Percentiles rank a stretch among this genome's conserved stretches.
Conservation (phyloP, 257 asterid genomes). For the Nicotiana noctiflora region DNA sequence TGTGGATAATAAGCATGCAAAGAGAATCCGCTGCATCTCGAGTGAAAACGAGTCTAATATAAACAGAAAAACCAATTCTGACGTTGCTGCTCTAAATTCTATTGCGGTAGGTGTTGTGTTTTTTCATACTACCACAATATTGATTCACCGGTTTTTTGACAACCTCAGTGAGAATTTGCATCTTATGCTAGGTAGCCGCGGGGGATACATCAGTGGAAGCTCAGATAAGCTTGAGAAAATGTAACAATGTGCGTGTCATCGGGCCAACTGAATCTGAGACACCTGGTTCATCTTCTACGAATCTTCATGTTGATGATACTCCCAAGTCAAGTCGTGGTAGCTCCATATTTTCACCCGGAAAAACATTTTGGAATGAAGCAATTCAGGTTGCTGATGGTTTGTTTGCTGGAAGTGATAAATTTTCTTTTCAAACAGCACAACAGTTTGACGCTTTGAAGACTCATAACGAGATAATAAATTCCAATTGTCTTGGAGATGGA, state of each 20-base stretch:
- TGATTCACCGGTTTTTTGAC: not conserved
- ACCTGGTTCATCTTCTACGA: conserved; percentile 37
- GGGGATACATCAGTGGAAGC: conserved; percentile 29
- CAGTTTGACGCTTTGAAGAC: conserved; percentile 26
- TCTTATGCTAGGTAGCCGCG: conserved; percentile 39
- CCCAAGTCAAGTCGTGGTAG: conserved; percentile 68
- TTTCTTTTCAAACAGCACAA: conserved; percentile 34
- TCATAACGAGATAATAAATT: conserved; percentile 26
- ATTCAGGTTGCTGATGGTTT: conserved; percentile 84
- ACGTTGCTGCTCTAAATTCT: conserved; percentile 16
- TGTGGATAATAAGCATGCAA: conserved; percentile 32
- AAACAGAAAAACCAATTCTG: conserved; percentile 26
- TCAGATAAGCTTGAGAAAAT: conserved; percentile 65
- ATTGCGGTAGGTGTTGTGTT: conserved; percentile 33
- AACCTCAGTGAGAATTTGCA: conserved; percentile 1
- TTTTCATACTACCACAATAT: not conserved
- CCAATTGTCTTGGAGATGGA: conserved; percentile 36
- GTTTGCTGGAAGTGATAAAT: conserved; percentile 35
- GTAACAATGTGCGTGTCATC: conserved; percentile 33
- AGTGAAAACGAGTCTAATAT: conserved; percentile 23
- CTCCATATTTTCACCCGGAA: conserved; percentile 91
- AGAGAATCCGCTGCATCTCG: conserved; percentile 33
- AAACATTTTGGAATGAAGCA: conserved; percentile 94
- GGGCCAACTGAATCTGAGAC: conserved; percentile 37
- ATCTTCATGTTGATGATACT: conserved; percentile 40